Evolutionary conservation across 805 yeast species (phyloP).

Genomic region (Candida nemodendra): DNA sequence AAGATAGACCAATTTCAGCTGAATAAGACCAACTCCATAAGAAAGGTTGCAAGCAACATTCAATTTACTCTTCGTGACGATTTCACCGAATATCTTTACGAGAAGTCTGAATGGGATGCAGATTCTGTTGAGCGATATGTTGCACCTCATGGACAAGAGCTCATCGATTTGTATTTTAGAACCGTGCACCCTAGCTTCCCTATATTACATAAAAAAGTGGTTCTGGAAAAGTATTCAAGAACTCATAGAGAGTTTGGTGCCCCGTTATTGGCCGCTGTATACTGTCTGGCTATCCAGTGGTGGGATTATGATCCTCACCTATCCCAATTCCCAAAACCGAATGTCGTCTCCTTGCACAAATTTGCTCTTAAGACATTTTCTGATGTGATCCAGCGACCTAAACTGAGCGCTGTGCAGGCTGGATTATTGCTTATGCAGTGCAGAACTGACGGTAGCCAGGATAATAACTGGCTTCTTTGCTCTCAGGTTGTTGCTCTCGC

Average conservation of each 20-base stretch:
- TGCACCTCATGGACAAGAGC: slow-evolving; percentile 87
- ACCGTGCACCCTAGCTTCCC: slow-evolving; percentile 92
- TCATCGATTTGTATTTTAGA: slow-evolving; percentile 78
- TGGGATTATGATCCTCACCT: slow-evolving; percentile 87
- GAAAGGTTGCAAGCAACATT: slow-evolving; percentile 75
- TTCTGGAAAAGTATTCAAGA: slow-evolving; percentile 84
- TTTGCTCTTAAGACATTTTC: slow-evolving; percentile 64
- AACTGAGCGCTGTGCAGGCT: slow-evolving; percentile 88
- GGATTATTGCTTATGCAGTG: slow-evolving; percentile 77
- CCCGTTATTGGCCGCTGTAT: slow-evolving; percentile 86
- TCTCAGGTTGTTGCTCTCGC: slow-evolving; percentile 85
- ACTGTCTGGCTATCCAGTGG: slow-evolving; percentile 86
- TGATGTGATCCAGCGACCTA: slow-evolving; percentile 81
- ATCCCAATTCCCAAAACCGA: slow-evolving; percentile 76
- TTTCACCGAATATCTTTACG: slow-evolving; percentile 65
- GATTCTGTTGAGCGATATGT: slow-evolving; percentile 83
- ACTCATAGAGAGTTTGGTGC: slow-evolving; percentile 92
- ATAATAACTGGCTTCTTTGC: slow-evolving; percentile 79
- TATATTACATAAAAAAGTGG: slow-evolving; percentile 84
- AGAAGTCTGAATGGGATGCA: slow-evolving; percentile 69
- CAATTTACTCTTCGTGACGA: slow-evolving; percentile 83
- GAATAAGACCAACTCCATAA: slow-evolving; percentile 59
- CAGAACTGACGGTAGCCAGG: slow-evolving; percentile 41
- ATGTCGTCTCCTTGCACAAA: slow-evolving; percentile 64
- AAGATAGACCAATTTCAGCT: slow-evolving; percentile 80